Evolutionary conservation across 192 early-diverging fungal genomes (phyloP).

Genomic region (Dimargaris cristalligena): DNA sequence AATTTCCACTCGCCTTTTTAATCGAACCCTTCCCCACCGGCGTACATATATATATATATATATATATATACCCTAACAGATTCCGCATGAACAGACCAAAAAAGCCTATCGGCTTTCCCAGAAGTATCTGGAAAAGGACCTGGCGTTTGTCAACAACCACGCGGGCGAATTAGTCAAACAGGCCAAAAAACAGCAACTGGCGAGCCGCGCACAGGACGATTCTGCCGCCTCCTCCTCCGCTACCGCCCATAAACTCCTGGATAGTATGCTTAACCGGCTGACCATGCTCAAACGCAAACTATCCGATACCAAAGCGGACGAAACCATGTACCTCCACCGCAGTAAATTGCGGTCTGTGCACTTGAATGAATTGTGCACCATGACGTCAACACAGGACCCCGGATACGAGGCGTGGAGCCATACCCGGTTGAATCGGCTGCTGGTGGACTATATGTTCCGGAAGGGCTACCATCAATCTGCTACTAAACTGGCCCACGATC

Average conservation of each 20-base stretch:
- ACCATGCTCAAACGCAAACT: constrained; percentile 58
- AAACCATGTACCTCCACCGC: constrained; percentile 44
- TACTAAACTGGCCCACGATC: constrained; percentile 36
- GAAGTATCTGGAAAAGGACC: constrained; percentile 73
- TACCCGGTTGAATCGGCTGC: constrained; percentile 64
- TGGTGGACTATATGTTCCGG: constrained; percentile 93
- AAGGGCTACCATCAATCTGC: constrained; percentile 70
- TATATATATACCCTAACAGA: constrained; percentile 36
- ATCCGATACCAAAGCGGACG: constrained; percentile 57
- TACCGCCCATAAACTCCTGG: constrained; percentile 38
- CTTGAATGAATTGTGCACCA: constrained; percentile 48
- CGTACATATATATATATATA: too few species aligned
- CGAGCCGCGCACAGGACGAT: too few species aligned
- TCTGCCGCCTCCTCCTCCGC: too few species aligned
- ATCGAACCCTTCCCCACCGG: too few species aligned
- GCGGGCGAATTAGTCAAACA: constrained; percentile 28
- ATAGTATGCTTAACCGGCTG: constrained; percentile 45
- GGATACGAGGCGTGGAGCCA: constrained; percentile 77
- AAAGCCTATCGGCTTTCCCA: constrained; percentile 50
- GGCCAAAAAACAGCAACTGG: constrained; percentile 23
- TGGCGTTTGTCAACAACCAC: constrained; percentile 24
- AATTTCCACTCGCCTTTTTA: too few species aligned
- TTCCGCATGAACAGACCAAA: constrained; percentile 76
- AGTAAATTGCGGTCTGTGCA: constrained; percentile 59
- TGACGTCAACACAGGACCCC: constrained; percentile 42